These are phyloP conservation scores for Claviceps digitariae DNA, from an alignment of 2,329 filamentous ascomycete species.

Conservation along the genomic window DNA sequence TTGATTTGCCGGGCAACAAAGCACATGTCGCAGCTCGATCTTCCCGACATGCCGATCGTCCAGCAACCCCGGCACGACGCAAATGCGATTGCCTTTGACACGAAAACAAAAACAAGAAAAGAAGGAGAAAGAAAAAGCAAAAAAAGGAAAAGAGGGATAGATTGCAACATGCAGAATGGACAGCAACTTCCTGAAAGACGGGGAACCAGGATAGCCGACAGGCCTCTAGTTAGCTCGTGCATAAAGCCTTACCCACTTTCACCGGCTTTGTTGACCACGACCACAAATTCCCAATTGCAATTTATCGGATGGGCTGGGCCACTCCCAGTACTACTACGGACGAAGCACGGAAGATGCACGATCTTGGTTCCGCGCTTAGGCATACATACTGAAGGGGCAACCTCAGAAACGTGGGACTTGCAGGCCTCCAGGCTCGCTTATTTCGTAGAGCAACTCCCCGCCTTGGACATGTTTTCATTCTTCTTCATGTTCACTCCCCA, in stretches of 20 bases:
- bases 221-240: slow-evolving; percentile 10
- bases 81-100: neutral
- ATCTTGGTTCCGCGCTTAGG: slow-evolving; percentile 13
- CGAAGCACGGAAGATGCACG: neutral
- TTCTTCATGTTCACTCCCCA: neutral
- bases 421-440: neutral
- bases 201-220: slow-evolving; percentile 5
- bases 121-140: neutral
- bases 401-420: neutral
- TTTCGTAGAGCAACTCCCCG: neutral
- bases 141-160: neutral
- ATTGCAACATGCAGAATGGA: neutral
- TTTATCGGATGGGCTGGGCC: slow-evolving; percentile 4
- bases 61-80: neutral
- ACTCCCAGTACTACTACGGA: neutral
- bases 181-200: neutral
- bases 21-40: neutral
- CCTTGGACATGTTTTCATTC: too few relatives aligned
- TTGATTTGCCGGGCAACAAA: neutral
- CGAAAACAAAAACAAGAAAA: too few relatives aligned
- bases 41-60: neutral
- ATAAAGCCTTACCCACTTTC: slow-evolving; percentile 10
- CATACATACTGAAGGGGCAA: slow-evolving; percentile 3
- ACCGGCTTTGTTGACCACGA: slow-evolving; percentile 11
- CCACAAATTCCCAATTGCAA: slow-evolving; percentile 1